Base-by-base conservation (phyloP, 148 eudicot genomes). In the Simmondsia chinensis region DNA sequence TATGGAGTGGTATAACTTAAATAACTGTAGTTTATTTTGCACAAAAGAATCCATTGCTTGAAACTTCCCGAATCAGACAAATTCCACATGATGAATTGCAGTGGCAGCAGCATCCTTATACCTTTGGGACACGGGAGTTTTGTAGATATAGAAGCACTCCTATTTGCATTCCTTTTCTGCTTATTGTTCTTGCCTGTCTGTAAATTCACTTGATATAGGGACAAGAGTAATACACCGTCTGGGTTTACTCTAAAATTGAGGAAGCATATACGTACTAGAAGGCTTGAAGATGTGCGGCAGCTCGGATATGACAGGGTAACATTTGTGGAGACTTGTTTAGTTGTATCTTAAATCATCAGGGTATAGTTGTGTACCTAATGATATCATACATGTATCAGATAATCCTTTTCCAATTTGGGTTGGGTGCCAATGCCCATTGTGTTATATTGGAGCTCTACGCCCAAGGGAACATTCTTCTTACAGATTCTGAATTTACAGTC, bases 261-360 rank as follows among this genome's bases (percentile, higher is more conserved):
- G 73, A 91, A 85, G 74, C 97, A 91, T 69, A 85, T 91, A 56
- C 74, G 97, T 36, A 85, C 94, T n/a, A 79, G 80, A 52, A 77
- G 95, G 71, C 95, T 91, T 20, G 97, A 85, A 68, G 94, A 91
- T 27, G 97, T 91, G 43, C 78, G 97, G 33, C 97, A 91, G 61
- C 94, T 91, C 60, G 97, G 97, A 39, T 91, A 91, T 50, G 97
- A 91, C 46, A 70, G 97, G 85, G 97, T 91, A 65, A 15, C 4
- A 25, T 20, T 39, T 43, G 17, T 39, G 35, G 10, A 29, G 3
- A 27, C 46, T 53, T 48, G 25, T 38, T 41, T 20, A 17, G 19
- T 20, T 50, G 23, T 39, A 39, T 9, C 2, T 43, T 44, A 45
- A 34, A 33, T n/a, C n/a, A n/a, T n/a, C n/a, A n/a, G 6, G 3